Base-by-base conservation (phyloP, 2,329 filamentous ascomycete genomes). In the Berkeleyomyces rouxiae region DNA sequence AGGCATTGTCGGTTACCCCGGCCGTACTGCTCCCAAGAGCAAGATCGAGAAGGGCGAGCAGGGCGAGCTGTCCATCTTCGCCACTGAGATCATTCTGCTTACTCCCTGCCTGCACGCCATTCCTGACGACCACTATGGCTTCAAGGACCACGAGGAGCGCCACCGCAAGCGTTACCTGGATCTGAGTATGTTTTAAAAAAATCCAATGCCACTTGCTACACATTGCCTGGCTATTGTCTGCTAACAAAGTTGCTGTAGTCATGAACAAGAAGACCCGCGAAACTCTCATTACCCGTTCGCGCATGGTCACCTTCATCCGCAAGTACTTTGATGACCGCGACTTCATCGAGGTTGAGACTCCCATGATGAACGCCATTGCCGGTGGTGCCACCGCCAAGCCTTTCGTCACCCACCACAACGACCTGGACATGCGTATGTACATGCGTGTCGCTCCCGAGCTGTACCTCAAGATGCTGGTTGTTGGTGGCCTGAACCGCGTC, bases 331-430 rank as follows among this genome's bases (percentile, higher is more conserved):
- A 96, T 70, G 82, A 86, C 68, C 82, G 86, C 61, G 88, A 92
- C 69, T 99, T 99, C 74, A 79, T 90, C 63, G 91, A 96, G 73
- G 91, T 97, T 36, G 90, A 97, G 76, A 99, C 93, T 0, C 92
- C 93, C 4, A 96, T 97, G 83, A 91, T 99, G 82, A 95, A 96
- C 73, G 83, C 88, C 70, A 95, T 96, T 71, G 90, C 93, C 39
- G 95, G 93, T 68, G 93, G 93, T 71, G 93, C 93, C 42, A 97
- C 93, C 0, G 93, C 93, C 64, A 90, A 73, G 77, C 93, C 93
- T 4, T 99, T 99, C 76, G 79, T 88, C 68, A 97, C 93, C 11
- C 87, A 95, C 74, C 93, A 97, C 78, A 99, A 99, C 74, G 93
- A 97, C 61, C 81, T 93, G 60, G 83, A 96, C 74, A 90, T 95